These are phyloP conservation scores for Eruca vesicaria DNA, from an alignment of 441 rosid genomes.

Conservation along the genomic window DNA sequence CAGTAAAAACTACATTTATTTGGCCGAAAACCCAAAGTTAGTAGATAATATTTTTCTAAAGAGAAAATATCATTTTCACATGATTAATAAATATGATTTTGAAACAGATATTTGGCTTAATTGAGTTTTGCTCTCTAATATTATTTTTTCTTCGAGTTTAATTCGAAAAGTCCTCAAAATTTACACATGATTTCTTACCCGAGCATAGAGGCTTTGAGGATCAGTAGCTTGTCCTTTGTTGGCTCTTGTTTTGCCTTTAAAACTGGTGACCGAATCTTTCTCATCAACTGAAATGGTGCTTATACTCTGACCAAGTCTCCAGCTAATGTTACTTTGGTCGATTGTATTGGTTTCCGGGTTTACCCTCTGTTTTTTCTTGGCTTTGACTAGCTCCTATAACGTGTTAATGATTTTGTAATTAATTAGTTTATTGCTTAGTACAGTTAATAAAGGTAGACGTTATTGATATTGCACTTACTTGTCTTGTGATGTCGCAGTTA, in stretches of 20 bases:
- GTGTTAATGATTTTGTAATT: neutral
- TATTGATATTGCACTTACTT: constrained; percentile 18
- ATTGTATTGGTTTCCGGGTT: constrained; percentile 29
- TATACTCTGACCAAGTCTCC: constrained; percentile 46
- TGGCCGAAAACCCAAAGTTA: neutral
- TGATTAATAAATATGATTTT: neutral
- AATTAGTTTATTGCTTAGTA: neutral
- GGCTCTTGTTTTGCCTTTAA: constrained; percentile 55
- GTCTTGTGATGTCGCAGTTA: constrained; percentile 13
- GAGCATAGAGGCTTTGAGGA: constrained; percentile 86
- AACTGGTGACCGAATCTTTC: constrained; percentile 34
- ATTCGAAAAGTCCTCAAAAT: neutral
- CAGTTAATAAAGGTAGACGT: neutral
- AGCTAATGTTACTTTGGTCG: constrained; percentile 36
- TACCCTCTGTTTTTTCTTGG: constrained; percentile 38
- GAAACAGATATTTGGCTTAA: neutral
- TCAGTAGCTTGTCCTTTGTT: constrained; percentile 72
- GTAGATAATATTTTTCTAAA: neutral
- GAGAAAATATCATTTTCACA: neutral
- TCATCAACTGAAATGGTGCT: constrained; percentile 56
- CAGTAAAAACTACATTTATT: neutral
- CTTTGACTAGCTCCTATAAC: constrained; percentile 32
- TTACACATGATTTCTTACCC: constrained; percentile 41
- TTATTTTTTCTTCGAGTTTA: neutral
- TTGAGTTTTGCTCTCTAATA: neutral